Conservation (phyloP, 2,329 filamentous ascomycete genomes). For the Huntiella decipiens region DNA sequence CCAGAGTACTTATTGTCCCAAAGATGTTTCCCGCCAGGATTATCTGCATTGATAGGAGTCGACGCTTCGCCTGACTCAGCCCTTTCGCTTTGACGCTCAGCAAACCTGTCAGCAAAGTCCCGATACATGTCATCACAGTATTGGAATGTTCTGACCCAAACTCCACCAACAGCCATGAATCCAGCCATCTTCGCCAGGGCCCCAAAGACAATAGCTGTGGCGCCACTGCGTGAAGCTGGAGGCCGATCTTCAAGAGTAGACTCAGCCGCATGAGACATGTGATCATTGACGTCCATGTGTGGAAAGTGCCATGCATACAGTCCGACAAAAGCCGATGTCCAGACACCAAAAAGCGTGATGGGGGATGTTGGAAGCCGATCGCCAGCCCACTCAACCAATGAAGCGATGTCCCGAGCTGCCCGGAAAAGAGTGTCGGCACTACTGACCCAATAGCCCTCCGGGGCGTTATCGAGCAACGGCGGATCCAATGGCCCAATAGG, state of each 20-base stretch:
- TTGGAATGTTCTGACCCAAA: constrained; percentile 33
- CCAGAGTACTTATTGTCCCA: constrained; percentile 14
- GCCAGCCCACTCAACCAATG: constrained; percentile 43
- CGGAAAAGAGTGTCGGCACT: constrained; percentile 44
- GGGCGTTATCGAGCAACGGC: constrained; percentile 8
- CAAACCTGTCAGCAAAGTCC: constrained; percentile 22
- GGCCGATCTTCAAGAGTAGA: constrained; percentile 3
- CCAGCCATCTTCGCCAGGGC: constrained; percentile 32
- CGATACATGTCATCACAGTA: constrained; percentile 35
- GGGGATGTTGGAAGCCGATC: constrained; percentile 48
- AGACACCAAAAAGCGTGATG: constrained; percentile 46
- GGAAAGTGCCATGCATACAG: constrained; percentile 50
- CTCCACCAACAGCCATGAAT: constrained; percentile 36
- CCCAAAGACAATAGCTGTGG: constrained; percentile 29
- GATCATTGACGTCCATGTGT: constrained; percentile 41
- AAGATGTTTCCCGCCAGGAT: constrained; percentile 9
- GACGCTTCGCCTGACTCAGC: constrained; percentile 13
- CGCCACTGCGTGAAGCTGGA: constrained; percentile 20
- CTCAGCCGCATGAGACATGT: constrained; percentile 27
- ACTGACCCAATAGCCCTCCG: constrained; percentile 38
- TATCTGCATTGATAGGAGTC: constrained; percentile 20
- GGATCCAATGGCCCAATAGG: constrained; percentile 38
- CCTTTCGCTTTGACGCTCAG: constrained; percentile 14
- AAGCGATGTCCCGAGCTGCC: constrained; percentile 42
- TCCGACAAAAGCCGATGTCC: constrained; percentile 45